Base-by-base conservation (phyloP, 2,329 filamentous ascomycete genomes). In the Cercospora sp. region DNA sequence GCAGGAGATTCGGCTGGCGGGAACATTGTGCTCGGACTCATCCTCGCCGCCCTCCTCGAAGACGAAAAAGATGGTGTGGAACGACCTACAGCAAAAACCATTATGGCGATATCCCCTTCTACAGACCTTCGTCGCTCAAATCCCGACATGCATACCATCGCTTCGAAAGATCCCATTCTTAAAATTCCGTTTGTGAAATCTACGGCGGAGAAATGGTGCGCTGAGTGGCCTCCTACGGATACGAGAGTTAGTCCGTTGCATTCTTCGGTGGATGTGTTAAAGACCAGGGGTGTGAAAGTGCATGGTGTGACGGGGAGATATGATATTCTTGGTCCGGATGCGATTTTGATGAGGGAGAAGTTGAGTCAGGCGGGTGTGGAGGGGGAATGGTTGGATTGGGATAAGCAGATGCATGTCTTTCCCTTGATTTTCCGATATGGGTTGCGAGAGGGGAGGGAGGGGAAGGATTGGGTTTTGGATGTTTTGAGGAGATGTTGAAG, bases 391-490 rank as follows among this genome's bases (percentile, higher is more conserved):
- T 71, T 89, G 48, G 79, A 86, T 9, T 89, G 87, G 86, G 82
- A 86, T 18, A 83, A 83, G 18, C 84, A 88, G 76, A 88, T 89
- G 84, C 87, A 89, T 75, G 87, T 84, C 68, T 88, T 88, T 63
- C 81, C 84, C 1, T 74, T 88, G 40, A 82, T 84, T 1, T 83
- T 81, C 57, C 77, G 79, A 1, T 87, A 84, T 69, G 80, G 80
- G 0, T 42, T 87, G 28, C 76, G 73, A 4, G 86, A 88, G 71
- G 81, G 83, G 2, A 80, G 78, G 31, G 76, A 84, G 67, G 82
- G 75, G 0, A 77, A 82, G 31, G 77, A 82, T 1, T 86, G 84
- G 82, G 77, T 84, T 0, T 63, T 84, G 0, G 78, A 82, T 67
- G 70, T 76, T 5, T 45, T 78, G 30, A 69, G 57, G 53, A 68